Evolutionary conservation across 129 eudicot species (phyloP), one percentile per base, ranked within the genome.

Genomic region (Flaveria trinervia): DNA sequence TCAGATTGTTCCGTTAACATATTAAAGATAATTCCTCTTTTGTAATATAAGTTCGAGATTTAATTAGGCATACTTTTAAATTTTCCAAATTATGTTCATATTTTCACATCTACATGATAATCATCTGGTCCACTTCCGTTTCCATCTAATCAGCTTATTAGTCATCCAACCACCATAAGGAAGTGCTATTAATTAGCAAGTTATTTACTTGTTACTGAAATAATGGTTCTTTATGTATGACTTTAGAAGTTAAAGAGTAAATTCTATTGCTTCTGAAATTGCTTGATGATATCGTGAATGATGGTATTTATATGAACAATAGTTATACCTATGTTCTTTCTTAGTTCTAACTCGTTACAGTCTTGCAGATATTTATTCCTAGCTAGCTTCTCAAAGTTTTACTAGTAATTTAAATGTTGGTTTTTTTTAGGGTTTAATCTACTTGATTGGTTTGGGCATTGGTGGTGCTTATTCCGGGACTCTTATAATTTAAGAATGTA

Each of bases 361-460:
- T 30, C 14, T 46, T 12, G 56, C 56, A 50, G 56, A 50, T 50
- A 13, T 13, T 5, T 50, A 15, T 50, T 50, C 56, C 56, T 50
- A 50, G 56, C 15, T 50, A 14, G 15, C 56, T 50, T 50, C 6
- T 50, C 17, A 50, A 18, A 55, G 13, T 17, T 13, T 72, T 72
- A 36, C 9, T 2, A 17, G 18, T 72, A 16, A 52, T 36, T 54
- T 36, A 18, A 11, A 30, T 55, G 30, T 55, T 72, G 17, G 55
- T 71, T 72, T 54, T 54, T 54, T 72, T 39, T 18, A 33, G 77
- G 77, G 77, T 36, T 72, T 17, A 72, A 18, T 18, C 43, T 56
- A 12, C 67, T 64, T 39, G 67, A 72, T 54, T 50, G 66, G 13
- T 72, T 36, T 72, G 13, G n/a, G 45, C 5, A 49, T 0, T 33